phyloP scores from a whole-genome alignment of 306 rosid species.

The Lithocarpus polystachyus region DNA sequence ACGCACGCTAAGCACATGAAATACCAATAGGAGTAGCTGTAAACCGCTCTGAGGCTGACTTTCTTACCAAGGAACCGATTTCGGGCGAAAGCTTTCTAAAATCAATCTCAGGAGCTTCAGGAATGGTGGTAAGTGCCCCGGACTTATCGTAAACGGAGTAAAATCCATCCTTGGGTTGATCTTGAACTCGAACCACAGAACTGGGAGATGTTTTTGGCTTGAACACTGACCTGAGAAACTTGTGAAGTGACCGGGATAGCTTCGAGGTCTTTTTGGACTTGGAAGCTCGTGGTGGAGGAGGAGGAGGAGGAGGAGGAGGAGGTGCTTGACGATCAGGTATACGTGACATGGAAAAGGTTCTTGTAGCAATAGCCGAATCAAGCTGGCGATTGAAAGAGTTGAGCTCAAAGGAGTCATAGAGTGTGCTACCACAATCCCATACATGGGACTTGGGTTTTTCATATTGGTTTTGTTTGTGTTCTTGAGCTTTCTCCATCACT shows the following conservation, averaged over 20 bases:
- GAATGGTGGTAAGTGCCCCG: slow-evolving; percentile 67
- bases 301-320: slow-evolving; percentile 2
- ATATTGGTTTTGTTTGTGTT: neutral
- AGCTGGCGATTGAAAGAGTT: slow-evolving; percentile 72
- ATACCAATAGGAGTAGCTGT: slow-evolving; percentile 40
- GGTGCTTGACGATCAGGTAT: slow-evolving; percentile 33
- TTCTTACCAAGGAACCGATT: slow-evolving; percentile 45
- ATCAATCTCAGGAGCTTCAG: slow-evolving; percentile 63
- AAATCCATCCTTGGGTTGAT: slow-evolving; percentile 46
- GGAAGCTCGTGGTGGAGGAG: neutral
- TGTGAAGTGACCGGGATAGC: slow-evolving; percentile 63
- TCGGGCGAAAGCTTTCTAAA: slow-evolving; percentile 50
- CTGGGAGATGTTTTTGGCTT: slow-evolving; percentile 23
- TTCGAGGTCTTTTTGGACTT: slow-evolving; percentile 41
- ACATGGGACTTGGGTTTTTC: slow-evolving; percentile 18
- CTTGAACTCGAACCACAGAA: slow-evolving; percentile 23
- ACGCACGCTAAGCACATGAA: slow-evolving; percentile 35
- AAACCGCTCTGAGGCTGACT: slow-evolving; percentile 58
- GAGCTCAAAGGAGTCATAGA: slow-evolving; percentile 88
- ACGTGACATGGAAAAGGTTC: slow-evolving; percentile 73
- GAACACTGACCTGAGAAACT: slow-evolving; percentile 68
- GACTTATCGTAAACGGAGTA: slow-evolving; percentile 60
- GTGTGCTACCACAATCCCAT: slow-evolving; percentile 95
- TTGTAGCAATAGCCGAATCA: slow-evolving; percentile 65
- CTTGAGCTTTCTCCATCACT: slow-evolving; percentile 8